Percentiles rank a stretch among this genome's conserved stretches.
These are phyloP conservation scores for Xanthoparmelia taractica DNA, from an alignment of 495 filamentous ascomycete species.

Conservation along the genomic window DNA sequence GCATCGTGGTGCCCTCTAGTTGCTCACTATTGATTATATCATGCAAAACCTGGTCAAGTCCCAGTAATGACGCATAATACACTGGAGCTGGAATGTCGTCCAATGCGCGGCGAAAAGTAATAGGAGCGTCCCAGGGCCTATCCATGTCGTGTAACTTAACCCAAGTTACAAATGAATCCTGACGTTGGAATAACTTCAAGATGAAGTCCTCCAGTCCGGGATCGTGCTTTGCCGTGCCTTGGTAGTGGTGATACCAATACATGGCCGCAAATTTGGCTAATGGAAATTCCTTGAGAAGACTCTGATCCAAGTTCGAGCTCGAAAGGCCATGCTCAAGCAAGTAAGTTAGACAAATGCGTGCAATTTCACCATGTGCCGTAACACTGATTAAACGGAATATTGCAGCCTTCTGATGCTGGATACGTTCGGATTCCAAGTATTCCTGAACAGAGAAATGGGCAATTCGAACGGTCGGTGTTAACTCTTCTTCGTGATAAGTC, in stretches of 20 bases:
- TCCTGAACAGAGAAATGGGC: conserved; percentile 39
- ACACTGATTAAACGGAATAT: conserved; percentile 23
- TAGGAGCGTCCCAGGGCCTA: too few relatives aligned
- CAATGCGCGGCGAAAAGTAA: neutral
- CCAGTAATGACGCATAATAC: neutral
- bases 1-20: too few relatives aligned
- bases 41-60: neutral
- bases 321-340: conserved; percentile 30
- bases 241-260: conserved; percentile 29
- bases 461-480: conserved; percentile 28
- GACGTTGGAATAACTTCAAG: conserved; percentile 18
- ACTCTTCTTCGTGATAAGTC: too few relatives aligned
- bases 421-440: conserved; percentile 35
- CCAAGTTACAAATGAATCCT: conserved; percentile 19
- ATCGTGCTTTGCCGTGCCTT: neutral
- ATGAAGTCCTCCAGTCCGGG: conserved; percentile 6
- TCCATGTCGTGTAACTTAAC: conserved; percentile 20
- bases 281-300: conserved; percentile 24
- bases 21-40: neutral
- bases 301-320: conserved; percentile 5
- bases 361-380: conserved; percentile 29
- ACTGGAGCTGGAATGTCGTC: neutral
- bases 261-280: conserved; percentile 29
- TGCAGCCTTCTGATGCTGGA: conserved; percentile 25
- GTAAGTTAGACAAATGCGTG: conserved; percentile 31